Conservation (phyloP, 441 rosid genomes). For the Pelargonium citronellum region DNA sequence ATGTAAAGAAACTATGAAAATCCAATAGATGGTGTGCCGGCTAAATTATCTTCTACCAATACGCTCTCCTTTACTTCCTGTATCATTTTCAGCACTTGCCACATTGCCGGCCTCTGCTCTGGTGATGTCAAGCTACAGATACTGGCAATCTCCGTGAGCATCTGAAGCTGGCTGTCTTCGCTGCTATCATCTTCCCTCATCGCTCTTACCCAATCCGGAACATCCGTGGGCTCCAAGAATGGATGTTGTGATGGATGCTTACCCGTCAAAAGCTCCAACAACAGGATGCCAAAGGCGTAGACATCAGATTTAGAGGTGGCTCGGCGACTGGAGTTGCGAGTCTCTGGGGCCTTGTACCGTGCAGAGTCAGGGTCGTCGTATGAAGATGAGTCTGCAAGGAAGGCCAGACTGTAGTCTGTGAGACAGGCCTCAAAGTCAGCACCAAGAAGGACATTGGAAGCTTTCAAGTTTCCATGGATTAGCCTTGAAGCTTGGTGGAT, state of each 20-base stretch:
- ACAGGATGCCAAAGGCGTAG: constrained; percentile 67
- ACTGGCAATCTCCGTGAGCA: constrained; percentile 71
- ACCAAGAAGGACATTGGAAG: constrained; percentile 72
- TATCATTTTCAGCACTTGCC: constrained; percentile 79
- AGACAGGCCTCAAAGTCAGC: constrained; percentile 81
- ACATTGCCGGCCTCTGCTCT: constrained; percentile 75
- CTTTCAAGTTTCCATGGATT: constrained; percentile 77
- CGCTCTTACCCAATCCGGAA: constrained; percentile 66
- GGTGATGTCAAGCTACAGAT: constrained; percentile 64
- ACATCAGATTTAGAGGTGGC: constrained; percentile 65
- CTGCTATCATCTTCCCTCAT: constrained; percentile 47
- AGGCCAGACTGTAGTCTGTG: constrained; percentile 61
- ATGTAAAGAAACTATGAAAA: constrained; percentile 18
- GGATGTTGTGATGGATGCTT: constrained; percentile 64
- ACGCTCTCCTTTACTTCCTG: constrained; percentile 65
- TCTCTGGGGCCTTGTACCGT: constrained; percentile 68
- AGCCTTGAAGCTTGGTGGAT: constrained; percentile 69
- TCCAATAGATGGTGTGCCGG: constrained; percentile 21
- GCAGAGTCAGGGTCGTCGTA: constrained; percentile 43
- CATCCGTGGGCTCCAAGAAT: constrained; percentile 39
- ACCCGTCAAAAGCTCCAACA: constrained; percentile 73
- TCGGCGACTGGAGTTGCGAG: constrained; percentile 36
- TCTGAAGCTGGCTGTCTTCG: constrained; percentile 51
- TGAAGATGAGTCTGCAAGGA: constrained; percentile 39
- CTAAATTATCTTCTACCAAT: constrained; percentile 39